Conservation (phyloP, 805 yeast genomes). For the Metschnikowia lunata region DNA sequence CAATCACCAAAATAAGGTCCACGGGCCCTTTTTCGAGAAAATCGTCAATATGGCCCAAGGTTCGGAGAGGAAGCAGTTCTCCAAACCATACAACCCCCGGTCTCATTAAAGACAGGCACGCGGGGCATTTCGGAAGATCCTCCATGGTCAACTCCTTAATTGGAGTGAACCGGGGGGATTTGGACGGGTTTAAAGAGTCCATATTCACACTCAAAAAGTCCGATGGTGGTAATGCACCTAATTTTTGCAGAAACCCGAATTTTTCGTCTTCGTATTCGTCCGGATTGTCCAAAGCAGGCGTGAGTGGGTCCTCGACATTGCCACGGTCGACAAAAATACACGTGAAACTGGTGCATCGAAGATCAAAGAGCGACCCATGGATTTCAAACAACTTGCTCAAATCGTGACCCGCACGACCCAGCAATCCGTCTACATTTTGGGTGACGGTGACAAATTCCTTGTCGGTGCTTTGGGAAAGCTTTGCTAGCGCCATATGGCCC, state of each 20-base stretch:
- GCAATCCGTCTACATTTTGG: constrained; percentile 80
- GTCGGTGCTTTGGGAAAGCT: constrained; percentile 40
- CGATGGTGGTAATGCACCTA: neutral
- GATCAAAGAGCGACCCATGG: constrained; percentile 73
- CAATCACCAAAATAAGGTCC: constrained; percentile 76
- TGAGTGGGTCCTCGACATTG: constrained; percentile 55
- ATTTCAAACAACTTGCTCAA: constrained; percentile 53
- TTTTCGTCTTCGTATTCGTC: constrained; percentile 10
- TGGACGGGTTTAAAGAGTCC: neutral
- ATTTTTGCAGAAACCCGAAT: neutral
- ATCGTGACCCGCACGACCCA: constrained; percentile 61
- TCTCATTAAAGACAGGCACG: constrained; percentile 58
- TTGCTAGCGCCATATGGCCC: constrained; percentile 70
- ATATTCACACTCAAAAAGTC: neutral
- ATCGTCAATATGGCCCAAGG: constrained; percentile 64
- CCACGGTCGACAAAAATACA: constrained; percentile 59
- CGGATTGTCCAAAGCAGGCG: constrained; percentile 43
- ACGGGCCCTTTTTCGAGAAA: constrained; percentile 54
- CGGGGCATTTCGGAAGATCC: constrained; percentile 73
- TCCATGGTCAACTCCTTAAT: constrained; percentile 43
- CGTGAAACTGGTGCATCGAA: constrained; percentile 70
- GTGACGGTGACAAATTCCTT: constrained; percentile 60
- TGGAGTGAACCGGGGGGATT: constrained; percentile 45
- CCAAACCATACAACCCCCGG: constrained; percentile 97
- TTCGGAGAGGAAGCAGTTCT: constrained; percentile 68